Conservation (phyloP, 2,329 filamentous ascomycete species). For the Thelonectria discophora region DNA sequence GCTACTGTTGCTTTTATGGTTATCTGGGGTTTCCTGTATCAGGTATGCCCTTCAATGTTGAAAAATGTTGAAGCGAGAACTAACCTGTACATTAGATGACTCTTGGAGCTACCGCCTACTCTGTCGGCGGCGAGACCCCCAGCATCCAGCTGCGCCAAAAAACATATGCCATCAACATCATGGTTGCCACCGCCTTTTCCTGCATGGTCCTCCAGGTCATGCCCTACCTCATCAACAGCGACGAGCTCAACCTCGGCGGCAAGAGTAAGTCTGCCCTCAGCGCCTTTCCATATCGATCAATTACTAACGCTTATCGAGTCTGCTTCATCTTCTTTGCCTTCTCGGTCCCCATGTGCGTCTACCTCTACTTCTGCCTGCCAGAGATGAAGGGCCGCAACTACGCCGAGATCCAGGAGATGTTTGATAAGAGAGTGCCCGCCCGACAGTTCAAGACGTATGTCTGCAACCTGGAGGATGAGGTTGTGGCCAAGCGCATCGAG, state of each 20-base stretch:
- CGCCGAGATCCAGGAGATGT: conserved; percentile 30
- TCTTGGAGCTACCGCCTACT: conserved; percentile 42
- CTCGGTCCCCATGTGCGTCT: conserved; percentile 45
- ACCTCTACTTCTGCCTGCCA: conserved; percentile 49
- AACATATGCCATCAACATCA: conserved; percentile 47
- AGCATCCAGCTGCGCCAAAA: conserved; percentile 43
- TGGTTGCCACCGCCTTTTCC: conserved; percentile 42
- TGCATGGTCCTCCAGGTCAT: conserved; percentile 43
- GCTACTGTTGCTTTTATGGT: conserved; percentile 43
- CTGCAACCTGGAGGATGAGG: conserved; percentile 23
- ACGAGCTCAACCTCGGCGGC: conserved; percentile 43
- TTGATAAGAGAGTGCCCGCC: conserved; percentile 24
- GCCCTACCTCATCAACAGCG: conserved; percentile 42
- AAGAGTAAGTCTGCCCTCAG: conserved; percentile 33
- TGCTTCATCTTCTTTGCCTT: conserved; percentile 46
- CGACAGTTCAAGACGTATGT: conserved; percentile 26
- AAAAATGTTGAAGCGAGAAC: neutral
- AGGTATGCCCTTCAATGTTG: conserved; percentile 22
- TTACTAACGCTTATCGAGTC: conserved; percentile 17
- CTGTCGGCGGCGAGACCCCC: conserved; percentile 43
- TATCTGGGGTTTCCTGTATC: conserved; percentile 42
- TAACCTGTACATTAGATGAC: conserved; percentile 28
- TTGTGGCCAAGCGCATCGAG: conserved; percentile 23
- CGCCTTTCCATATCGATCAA: neutral
- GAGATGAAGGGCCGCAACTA: conserved; percentile 41